phyloP scores from a whole-genome alignment of 768 basidiomycete genomes.

The Mycena belliarum region DNA sequence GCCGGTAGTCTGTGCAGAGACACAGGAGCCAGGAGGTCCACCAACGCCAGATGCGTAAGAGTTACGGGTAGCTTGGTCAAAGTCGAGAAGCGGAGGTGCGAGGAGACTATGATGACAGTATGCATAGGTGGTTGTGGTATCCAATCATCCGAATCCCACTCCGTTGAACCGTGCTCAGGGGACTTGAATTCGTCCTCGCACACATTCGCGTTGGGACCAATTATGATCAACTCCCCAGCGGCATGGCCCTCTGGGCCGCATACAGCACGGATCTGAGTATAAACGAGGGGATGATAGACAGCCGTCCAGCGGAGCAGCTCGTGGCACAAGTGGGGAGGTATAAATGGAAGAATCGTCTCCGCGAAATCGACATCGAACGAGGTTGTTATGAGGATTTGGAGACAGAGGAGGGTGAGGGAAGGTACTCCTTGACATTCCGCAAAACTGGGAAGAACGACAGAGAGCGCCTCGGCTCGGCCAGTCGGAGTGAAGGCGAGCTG shows the following conservation, averaged over 20 bases:
- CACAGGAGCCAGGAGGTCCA: slow-evolving; percentile 49
- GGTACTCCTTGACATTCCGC: slow-evolving; percentile 39
- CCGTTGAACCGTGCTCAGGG: slow-evolving; percentile 9
- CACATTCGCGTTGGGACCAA: slow-evolving; percentile 54
- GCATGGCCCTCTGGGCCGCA: slow-evolving; percentile 52
- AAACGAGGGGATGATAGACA: slow-evolving; percentile 55
- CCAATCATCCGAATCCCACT: slow-evolving; percentile 51
- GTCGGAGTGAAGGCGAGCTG: slow-evolving; percentile 31
- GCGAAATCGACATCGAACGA: slow-evolving; percentile 42
- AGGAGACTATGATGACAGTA: slow-evolving; percentile 53
- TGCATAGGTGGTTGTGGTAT: slow-evolving; percentile 36
- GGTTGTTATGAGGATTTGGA: slow-evolving; percentile 45
- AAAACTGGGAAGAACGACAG: slow-evolving; percentile 42
- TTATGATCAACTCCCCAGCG: slow-evolving; percentile 64
- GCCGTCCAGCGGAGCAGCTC: slow-evolving; percentile 60
- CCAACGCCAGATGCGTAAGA: slow-evolving; percentile 60
- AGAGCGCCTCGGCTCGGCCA: slow-evolving; percentile 61
- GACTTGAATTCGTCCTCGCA: slow-evolving; percentile 43
- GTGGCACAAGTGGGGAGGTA: slow-evolving; percentile 62
- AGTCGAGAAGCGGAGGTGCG: slow-evolving; percentile 43
- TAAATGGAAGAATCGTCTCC: slow-evolving; percentile 48
- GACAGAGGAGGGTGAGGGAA: slow-evolving; percentile 57
- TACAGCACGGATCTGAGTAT: slow-evolving; percentile 49
- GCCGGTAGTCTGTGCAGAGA: slow-evolving; percentile 59
- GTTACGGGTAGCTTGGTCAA: slow-evolving; percentile 62